phyloP scores from a whole-genome alignment of 2,329 filamentous ascomycete genomes.

The Metarhizium guizhouense region DNA sequence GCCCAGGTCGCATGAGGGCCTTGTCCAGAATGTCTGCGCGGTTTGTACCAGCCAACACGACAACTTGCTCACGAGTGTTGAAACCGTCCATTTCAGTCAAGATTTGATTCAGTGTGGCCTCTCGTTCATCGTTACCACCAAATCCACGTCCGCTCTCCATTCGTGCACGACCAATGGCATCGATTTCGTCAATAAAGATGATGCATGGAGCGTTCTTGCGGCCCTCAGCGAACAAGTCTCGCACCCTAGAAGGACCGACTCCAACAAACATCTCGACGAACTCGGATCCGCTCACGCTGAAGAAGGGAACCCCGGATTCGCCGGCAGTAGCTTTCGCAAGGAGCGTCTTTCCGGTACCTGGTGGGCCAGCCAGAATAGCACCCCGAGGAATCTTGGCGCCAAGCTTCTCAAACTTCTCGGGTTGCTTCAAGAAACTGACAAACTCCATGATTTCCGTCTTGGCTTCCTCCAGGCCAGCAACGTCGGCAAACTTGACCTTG shows the following conservation, averaged over 20 bases:
- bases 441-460: constrained; percentile 99
- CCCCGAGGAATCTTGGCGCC: constrained; percentile 97
- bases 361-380: constrained; percentile 93
- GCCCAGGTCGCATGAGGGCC: constrained; percentile 90
- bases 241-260: constrained; percentile 90
- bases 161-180: constrained; percentile 89
- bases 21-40: constrained; percentile 90
- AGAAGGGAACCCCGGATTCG: constrained; percentile 95
- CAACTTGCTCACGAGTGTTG: constrained; percentile 92
- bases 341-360: constrained; percentile 95
- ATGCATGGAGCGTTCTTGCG: constrained; percentile 96
- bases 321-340: constrained; percentile 95
- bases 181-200: constrained; percentile 99
- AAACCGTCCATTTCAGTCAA: constrained; percentile 99
- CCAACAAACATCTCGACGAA: constrained; percentile 99
- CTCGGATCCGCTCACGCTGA: constrained; percentile 95
- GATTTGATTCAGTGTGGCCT: constrained; percentile 96
- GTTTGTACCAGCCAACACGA: constrained; percentile 95
- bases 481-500: constrained; percentile 94
- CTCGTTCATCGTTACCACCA: constrained; percentile 93
- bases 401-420: constrained; percentile 83
- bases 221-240: constrained; percentile 89
- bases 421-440: constrained; percentile 91
- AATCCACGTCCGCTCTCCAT: constrained; percentile 62
- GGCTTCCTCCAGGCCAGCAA: constrained; percentile 96